Evolutionary conservation across 2,329 filamentous ascomycete genomes (phyloP), one percentile per base, ranked within the genome.

Genomic region (Pseudogymnoascus sp.): DNA sequence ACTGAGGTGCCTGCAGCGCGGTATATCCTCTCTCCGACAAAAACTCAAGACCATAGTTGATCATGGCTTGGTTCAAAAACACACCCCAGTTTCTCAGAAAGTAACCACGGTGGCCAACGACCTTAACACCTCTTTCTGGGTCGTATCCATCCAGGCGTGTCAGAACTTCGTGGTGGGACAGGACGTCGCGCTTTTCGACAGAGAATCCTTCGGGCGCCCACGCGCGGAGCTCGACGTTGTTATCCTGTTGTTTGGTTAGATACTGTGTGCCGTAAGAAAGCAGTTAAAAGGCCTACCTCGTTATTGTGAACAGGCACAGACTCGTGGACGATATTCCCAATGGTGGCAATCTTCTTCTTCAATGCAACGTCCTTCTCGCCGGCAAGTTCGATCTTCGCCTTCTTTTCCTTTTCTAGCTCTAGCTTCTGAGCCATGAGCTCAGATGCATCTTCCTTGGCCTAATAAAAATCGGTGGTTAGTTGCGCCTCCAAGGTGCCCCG

Each of bases 141-240:
- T 97, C 94, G 73, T 96, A 97, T 61, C 93, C 92, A 69, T 94
- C 91, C 66, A 97, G 79, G 69, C 91, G 84, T 63, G 88, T 86
- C 64, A 97, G 84, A 61, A 99, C 92, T 74, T 97, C 93, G 76
- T 99, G 94, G 75, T 99, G 94, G 60, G 92, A 96, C 65, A 97
- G 87, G 65, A 84, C 80, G 63, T 89, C 82, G 69, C 85, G 84
- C 81, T 92, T 92, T 76, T 92, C 85, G 58, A 90, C 84, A 21
- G 78, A 82, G 63, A 87, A 82, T 61, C 87, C 87, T 68, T 91
- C 86, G 0, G 93, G 93, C 4, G 85, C 84, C 92, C 92, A 99
- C 31, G 83, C 88, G 70, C 86, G 84, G 69, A 90, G 80, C 33
- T 92, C 76, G 42, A 79, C 80, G 75, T 99, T 97, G 80, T 96